These are phyloP conservation scores for Orbilia javanica DNA, from an alignment of 2,329 filamentous ascomycete genomes.

Conservation along the genomic window DNA sequence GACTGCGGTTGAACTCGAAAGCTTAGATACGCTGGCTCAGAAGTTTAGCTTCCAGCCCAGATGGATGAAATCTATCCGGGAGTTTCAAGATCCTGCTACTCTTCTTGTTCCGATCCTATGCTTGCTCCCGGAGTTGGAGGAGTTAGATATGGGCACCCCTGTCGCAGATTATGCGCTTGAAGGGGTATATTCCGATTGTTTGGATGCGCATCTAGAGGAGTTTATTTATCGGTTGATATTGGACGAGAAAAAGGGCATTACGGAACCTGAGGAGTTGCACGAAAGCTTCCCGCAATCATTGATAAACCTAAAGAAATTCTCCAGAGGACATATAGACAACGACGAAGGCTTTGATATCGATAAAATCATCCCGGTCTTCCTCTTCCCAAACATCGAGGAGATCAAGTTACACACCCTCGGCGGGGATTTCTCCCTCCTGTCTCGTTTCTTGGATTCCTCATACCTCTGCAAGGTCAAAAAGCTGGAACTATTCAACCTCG, in stretches of 20 bases:
- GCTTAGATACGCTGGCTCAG: not conserved
- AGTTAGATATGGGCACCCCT: slow-evolving; percentile 19
- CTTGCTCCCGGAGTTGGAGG: slow-evolving; percentile 2
- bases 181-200: slow-evolving; percentile 1
- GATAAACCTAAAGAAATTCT: slow-evolving; percentile 12
- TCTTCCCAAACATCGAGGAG: slow-evolving; percentile 31
- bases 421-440: slow-evolving; percentile 19
- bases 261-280: slow-evolving; percentile 10
- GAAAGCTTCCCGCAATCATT: slow-evolving; percentile 9
- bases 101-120: slow-evolving; percentile 38
- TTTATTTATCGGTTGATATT: slow-evolving; percentile 14
- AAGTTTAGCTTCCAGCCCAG: slow-evolving; percentile 16
- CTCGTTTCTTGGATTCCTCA: slow-evolving; percentile 3
- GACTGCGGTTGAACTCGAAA: slow-evolving; percentile 17
- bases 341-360: slow-evolving; percentile 32
- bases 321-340: slow-evolving; percentile 2
- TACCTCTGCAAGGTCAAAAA: slow-evolving; percentile 18
- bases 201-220: slow-evolving; percentile 16
- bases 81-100: slow-evolving; percentile 25
- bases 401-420: slow-evolving; percentile 18
- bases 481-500: slow-evolving; percentile 15
- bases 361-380: slow-evolving; percentile 10
- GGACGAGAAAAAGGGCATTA: slow-evolving; percentile 6
- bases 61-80: slow-evolving; percentile 25
- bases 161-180: not conserved